phyloP scores from a whole-genome alignment of 1,139 yeast genomes.

The Protomyces pachydermus region DNA sequence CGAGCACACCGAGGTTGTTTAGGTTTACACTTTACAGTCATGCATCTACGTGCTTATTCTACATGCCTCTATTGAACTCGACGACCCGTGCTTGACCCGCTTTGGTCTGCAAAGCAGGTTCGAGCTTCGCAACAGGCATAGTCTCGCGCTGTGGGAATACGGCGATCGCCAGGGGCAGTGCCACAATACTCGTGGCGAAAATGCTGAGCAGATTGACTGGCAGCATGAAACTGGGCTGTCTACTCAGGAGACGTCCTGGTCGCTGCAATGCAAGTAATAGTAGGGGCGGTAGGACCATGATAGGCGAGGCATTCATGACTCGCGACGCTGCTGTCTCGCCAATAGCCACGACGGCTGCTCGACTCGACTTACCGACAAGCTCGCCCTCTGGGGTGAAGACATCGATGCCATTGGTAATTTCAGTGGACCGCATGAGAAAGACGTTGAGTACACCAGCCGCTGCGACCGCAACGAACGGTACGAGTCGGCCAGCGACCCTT shows the following conservation, averaged over 20 bases:
- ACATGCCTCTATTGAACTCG: constrained; percentile 24
- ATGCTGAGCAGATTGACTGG: constrained; percentile 75
- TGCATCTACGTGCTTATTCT: not conserved
- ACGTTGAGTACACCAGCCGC: constrained; percentile 94
- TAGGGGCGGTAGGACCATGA: constrained; percentile 93
- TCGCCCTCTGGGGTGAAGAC: constrained; percentile 50
- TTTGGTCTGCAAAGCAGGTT: not conserved
- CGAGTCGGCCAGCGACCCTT: constrained; percentile 77
- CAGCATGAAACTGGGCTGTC: constrained; percentile 47
- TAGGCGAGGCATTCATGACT: constrained; percentile 92
- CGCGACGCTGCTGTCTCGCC: constrained; percentile 95
- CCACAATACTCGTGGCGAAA: constrained; percentile 76
- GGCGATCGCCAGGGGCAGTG: constrained; percentile 89
- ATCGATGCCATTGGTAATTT: constrained; percentile 72
- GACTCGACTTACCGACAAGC: constrained; percentile 69
- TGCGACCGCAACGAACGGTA: constrained; percentile 97
- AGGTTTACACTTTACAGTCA: not conserved
- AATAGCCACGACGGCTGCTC: constrained; percentile 86
- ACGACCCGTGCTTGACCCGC: not conserved
- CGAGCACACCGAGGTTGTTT: constrained; percentile 35
- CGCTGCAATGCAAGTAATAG: constrained; percentile 73
- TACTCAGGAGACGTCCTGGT: constrained; percentile 44
- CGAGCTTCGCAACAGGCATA: constrained; percentile 1
- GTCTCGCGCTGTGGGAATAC: constrained; percentile 60
- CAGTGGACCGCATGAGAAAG: constrained; percentile 91